phyloP scores from a whole-genome alignment of 139 green algal species.

The Micromonas commoda region DNA sequence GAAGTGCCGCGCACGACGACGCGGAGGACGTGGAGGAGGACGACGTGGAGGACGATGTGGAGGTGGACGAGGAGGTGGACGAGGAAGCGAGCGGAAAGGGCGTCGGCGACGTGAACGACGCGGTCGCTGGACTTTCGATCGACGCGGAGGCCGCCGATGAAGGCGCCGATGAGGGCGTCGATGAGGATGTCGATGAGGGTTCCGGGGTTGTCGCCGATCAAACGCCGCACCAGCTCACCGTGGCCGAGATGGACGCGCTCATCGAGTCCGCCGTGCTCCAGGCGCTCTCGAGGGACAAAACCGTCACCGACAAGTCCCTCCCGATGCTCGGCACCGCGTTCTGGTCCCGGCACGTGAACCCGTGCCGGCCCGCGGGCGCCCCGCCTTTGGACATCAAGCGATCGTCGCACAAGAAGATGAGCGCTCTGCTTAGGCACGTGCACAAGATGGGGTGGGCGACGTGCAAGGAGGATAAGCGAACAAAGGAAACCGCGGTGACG shows the following conservation, averaged over 20 bases:
- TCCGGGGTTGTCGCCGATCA: no score
- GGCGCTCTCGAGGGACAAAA: not conserved
- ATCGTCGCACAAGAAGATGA: conserved; percentile 2
- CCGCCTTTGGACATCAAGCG: not conserved
- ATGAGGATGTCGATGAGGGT: not conserved
- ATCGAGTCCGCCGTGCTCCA: not conserved
- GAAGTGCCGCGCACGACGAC: no score
- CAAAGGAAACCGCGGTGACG: not conserved
- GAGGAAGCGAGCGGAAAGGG: not conserved
- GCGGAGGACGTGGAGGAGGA: not conserved
- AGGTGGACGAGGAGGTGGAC: not conserved
- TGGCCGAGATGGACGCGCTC: not conserved
- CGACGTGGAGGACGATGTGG: not conserved
- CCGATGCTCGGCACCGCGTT: not conserved
- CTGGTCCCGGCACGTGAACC: not conserved
- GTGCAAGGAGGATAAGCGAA: not conserved
- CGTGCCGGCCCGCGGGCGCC: not conserved
- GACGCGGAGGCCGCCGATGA: not conserved
- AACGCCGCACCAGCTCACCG: no score
- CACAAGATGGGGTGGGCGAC: not conserved
- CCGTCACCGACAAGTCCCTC: not conserved
- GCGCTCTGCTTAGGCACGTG: not conserved
- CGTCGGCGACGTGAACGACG: not conserved
- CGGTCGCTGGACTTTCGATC: not conserved
- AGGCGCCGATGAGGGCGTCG: not conserved